A percentile compares a stretch with the other conserved stretches of the same genome.
phyloP scores from a whole-genome alignment of 2,329 filamentous ascomycete species.

The Ramichloridium luteum region DNA sequence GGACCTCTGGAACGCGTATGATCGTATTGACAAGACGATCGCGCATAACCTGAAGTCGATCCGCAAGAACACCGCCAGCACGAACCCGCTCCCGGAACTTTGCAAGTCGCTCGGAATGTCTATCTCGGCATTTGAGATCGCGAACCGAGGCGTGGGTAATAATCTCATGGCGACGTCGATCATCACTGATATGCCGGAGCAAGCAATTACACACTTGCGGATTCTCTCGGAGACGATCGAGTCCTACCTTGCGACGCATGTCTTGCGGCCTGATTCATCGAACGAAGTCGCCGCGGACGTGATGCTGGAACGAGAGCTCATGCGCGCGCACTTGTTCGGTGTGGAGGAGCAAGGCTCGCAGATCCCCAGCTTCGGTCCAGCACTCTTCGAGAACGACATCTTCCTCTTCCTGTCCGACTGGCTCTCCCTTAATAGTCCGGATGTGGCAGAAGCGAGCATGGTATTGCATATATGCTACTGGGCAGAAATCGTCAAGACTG shows the following conservation, averaged over 20 bases:
- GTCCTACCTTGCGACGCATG: conserved; percentile 70
- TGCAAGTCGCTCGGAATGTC: conserved; percentile 58
- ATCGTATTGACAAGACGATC: conserved; percentile 44
- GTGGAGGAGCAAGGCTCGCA: conserved; percentile 8
- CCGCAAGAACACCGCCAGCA: conserved; percentile 14
- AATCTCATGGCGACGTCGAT: conserved; percentile 56
- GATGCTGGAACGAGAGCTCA: conserved; percentile 17
- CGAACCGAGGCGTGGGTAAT: conserved; percentile 67
- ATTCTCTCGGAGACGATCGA: conserved; percentile 79
- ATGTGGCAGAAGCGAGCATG: conserved; percentile 31
- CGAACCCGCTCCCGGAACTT: conserved; percentile 15
- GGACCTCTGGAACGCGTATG: conserved; percentile 42
- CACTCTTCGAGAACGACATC: conserved; percentile 56
- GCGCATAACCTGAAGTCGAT: conserved; percentile 30
- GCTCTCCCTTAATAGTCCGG: conserved; percentile 20
- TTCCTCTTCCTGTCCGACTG: conserved; percentile 71
- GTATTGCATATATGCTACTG: conserved; percentile 77
- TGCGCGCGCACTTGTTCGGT: conserved; percentile 21
- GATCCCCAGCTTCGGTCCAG: conserved; percentile 7
- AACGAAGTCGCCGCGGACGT: conserved; percentile 25
- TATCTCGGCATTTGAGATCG: conserved; percentile 79
- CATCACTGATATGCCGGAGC: conserved; percentile 71
- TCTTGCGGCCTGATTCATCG: conserved; percentile 46
- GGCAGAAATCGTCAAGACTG: conserved; percentile 77
- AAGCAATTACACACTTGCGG: conserved; percentile 73